These are phyloP conservation scores for Neurospora tetrasperma DNA, from an alignment of 495 filamentous ascomycete genomes.

Conservation along the genomic window DNA sequence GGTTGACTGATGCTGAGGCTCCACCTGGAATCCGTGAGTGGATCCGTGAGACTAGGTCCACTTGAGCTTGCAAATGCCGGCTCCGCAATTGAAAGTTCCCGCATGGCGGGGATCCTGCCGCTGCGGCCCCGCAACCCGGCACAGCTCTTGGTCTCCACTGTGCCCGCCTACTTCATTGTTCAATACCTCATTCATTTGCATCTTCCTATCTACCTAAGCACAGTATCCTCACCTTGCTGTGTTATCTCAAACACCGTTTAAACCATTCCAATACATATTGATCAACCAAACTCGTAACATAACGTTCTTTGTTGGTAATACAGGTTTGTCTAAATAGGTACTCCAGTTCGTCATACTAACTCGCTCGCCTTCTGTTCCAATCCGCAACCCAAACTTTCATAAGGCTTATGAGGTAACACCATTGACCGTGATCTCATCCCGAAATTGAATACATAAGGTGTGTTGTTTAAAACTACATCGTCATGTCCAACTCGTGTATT, in stretches of 20 bases:
- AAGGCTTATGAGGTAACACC: neutral
- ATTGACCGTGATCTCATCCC: neutral
- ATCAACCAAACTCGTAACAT: too few relatives aligned
- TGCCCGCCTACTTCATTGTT: neutral
- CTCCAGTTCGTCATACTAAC: too few relatives aligned
- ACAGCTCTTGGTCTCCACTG: neutral
- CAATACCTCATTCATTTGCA: too few relatives aligned
- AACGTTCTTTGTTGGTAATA: too few relatives aligned
- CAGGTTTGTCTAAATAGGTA: too few relatives aligned
- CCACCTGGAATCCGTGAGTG: neutral
- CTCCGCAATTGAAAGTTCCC: neutral
- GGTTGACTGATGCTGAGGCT: neutral
- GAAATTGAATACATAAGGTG: neutral
- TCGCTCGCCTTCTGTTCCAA: neutral
- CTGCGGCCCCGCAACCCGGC: neutral
- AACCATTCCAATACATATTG: too few relatives aligned
- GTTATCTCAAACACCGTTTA: too few relatives aligned
- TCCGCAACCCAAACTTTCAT: neutral
- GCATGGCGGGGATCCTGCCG: neutral
- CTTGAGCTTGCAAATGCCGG: neutral
- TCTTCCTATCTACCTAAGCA: too few relatives aligned
- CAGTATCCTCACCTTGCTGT: too few relatives aligned
- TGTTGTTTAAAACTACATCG: neutral
- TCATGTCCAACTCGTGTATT: neutral
- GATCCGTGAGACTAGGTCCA: neutral